Conservation (phyloP, 2,329 filamentous ascomycete species). For the Dothideomycetidae sp. region DNA sequence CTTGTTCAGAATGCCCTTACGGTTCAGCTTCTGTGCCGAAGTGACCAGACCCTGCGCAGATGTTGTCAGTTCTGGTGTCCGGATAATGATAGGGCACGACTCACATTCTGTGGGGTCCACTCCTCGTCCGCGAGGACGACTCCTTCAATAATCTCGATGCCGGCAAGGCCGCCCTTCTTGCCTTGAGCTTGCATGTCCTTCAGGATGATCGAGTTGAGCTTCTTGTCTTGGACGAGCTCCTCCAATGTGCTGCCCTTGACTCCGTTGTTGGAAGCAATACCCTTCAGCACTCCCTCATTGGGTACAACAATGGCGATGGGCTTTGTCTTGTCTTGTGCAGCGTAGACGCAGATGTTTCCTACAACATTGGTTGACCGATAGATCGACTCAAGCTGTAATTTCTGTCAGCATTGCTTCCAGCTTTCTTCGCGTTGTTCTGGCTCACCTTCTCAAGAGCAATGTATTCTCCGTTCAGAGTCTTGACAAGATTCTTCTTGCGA, state of each 20-base stretch:
- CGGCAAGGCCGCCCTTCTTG: slow-evolving; percentile 49
- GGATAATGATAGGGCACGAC: slow-evolving; percentile 26
- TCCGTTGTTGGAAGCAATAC: slow-evolving; percentile 41
- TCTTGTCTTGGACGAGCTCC: slow-evolving; percentile 52
- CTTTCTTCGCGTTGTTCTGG: too few species aligned
- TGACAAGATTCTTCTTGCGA: slow-evolving; percentile 95
- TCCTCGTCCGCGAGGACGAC: slow-evolving; percentile 72
- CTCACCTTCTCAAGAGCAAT: slow-evolving; percentile 71
- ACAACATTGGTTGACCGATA: slow-evolving; percentile 72
- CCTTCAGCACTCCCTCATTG: slow-evolving; percentile 41
- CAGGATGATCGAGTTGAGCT: slow-evolving; percentile 49
- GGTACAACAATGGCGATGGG: slow-evolving; percentile 70
- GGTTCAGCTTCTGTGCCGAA: slow-evolving; percentile 40
- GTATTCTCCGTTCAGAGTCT: slow-evolving; percentile 90
- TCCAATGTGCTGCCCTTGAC: slow-evolving; percentile 51
- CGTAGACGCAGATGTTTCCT: slow-evolving; percentile 76
- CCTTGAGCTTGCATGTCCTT: slow-evolving; percentile 56
- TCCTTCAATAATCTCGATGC: slow-evolving; percentile 61
- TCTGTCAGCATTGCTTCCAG: neutral
- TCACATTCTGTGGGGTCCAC: slow-evolving; percentile 74
- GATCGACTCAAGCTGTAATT: slow-evolving; percentile 62
- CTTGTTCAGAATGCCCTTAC: slow-evolving; percentile 35
- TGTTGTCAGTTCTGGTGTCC: slow-evolving; percentile 8
- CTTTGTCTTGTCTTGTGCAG: slow-evolving; percentile 57
- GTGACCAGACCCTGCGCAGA: slow-evolving; percentile 34